Evolutionary conservation across 306 rosid species (phyloP).

Genomic region (Oemleria cerasiformis): DNA sequence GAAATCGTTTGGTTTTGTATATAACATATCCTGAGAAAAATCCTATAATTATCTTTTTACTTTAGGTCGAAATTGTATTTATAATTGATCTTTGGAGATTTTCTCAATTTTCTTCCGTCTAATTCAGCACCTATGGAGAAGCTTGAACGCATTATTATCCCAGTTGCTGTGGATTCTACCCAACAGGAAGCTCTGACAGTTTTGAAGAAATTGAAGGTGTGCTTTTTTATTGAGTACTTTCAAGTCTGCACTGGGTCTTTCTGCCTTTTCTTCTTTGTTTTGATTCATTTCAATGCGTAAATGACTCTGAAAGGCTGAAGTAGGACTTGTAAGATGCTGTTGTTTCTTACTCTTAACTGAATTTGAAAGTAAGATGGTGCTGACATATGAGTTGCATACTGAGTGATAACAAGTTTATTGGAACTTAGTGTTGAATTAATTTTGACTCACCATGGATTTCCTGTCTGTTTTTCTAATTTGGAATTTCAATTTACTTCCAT

Average conservation of each 20-base stretch:
- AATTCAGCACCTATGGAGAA: conserved; percentile 39
- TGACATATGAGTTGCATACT: neutral
- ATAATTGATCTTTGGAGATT: neutral
- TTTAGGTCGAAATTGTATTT: neutral
- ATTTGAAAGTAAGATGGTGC: neutral
- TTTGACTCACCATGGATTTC: neutral
- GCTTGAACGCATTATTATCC: conserved; percentile 50
- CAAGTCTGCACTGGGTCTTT: neutral
- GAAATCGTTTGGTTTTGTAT: neutral
- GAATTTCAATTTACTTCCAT: neutral
- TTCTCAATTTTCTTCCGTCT: conserved; percentile 10
- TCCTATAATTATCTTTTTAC: neutral
- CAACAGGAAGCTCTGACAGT: conserved; percentile 75
- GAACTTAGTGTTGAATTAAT: neutral
- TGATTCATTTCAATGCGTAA: neutral
- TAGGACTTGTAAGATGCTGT: conserved; percentile 4
- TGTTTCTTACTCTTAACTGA: neutral
- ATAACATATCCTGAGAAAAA: neutral
- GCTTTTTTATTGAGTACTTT: conserved; percentile 21
- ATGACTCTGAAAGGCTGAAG: neutral
- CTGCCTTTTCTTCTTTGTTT: neutral
- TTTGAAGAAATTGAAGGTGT: conserved; percentile 76
- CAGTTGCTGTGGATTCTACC: conserved; percentile 67
- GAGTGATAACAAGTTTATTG: neutral
- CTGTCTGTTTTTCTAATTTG: neutral